Conservation (phyloP, 139 green algal species). For the Nannochloris sp. region DNA sequence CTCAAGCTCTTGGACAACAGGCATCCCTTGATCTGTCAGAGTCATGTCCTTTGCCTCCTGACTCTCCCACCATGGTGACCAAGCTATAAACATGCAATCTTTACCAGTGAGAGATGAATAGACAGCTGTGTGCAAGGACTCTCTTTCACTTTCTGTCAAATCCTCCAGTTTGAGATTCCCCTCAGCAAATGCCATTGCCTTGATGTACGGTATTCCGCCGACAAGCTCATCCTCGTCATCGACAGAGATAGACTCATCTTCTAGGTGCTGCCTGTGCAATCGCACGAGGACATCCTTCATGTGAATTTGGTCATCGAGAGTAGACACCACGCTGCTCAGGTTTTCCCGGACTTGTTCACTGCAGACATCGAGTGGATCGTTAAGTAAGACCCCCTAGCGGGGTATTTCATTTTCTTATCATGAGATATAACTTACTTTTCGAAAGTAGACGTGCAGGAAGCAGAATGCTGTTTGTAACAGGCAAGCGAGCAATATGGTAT, state of each 20-base stretch:
- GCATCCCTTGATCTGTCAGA: slow-evolving; percentile 22
- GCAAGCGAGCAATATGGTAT: slow-evolving; percentile 59
- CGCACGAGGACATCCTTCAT: slow-evolving; percentile 53
- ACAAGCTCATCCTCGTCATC: background rate
- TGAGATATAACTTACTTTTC: slow-evolving; percentile 31
- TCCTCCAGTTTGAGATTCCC: slow-evolving; percentile 23
- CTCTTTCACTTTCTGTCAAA: slow-evolving; percentile 32
- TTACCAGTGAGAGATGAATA: slow-evolving; percentile 8
- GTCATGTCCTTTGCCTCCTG: slow-evolving; percentile 24
- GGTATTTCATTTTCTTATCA: too few relatives aligned
- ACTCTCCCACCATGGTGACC: slow-evolving; percentile 47
- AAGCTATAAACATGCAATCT: slow-evolving; percentile 20
- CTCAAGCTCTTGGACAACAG: slow-evolving; percentile 7
- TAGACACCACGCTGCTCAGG: slow-evolving; percentile 26
- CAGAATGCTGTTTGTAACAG: slow-evolving; percentile 64
- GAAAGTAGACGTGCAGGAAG: slow-evolving; percentile 59
- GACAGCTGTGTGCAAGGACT: slow-evolving; percentile 30
- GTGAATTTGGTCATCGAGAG: slow-evolving; percentile 22
- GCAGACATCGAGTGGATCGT: background rate
- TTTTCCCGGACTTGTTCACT: slow-evolving; percentile 46
- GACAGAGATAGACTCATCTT: slow-evolving; percentile 9
- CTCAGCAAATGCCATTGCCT: background rate
- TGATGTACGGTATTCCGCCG: background rate
- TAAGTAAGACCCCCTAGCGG: background rate
- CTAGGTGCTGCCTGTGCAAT: slow-evolving; percentile 29